Evolutionary conservation across 768 basidiomycete species (phyloP), one percentile per base, ranked within the genome.

Genomic region (Amanita rubescens): DNA sequence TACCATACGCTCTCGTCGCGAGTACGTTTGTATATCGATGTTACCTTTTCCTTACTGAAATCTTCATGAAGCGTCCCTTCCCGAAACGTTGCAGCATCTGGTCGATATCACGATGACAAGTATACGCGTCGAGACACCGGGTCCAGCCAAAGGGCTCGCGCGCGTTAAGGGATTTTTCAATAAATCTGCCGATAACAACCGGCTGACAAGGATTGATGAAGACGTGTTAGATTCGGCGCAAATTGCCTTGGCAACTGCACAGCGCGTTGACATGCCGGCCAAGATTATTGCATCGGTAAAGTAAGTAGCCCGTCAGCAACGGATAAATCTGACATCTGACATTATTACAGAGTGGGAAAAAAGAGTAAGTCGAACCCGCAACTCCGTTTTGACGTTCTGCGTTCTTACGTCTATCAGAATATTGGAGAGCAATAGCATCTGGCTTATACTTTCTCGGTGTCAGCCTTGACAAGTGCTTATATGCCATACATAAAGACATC

Each of bases 401-500:
- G 5, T 24, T 43, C 5, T 25, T 43, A 43, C 22, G 4, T 24
- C 20, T 14, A 3, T 11, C 42, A 45, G 44, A 30, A 45, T 45
- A 45, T 27, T 45, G 44, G 44, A 45, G 44, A 27, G 44, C 25
- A 30, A 45, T 45, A 45, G 44, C 49, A n/a, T 49, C 49, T n/a
- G 37, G 37, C 20, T 1, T 49, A 37, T 19, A 47, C 25, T 47
- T 49, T 25, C 3, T 27, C 24, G 34, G 34, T 19, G 2, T 37
- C 11, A 35, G 22, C 5, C 20, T 49, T 15, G 7, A 5, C 3
- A 49, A 27, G 1, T 49, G 49, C 10, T 15, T 49, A 24, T 5
- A 15, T 38, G 24, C n/a, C 20, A 20, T 49, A 27, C 49, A 49
- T 9, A 39, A 49, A 27, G 49, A 49, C 22, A 49, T 49, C 10